Conservation (phyloP, 106 monocot genomes). For the Dioscorea zingiberensis region DNA sequence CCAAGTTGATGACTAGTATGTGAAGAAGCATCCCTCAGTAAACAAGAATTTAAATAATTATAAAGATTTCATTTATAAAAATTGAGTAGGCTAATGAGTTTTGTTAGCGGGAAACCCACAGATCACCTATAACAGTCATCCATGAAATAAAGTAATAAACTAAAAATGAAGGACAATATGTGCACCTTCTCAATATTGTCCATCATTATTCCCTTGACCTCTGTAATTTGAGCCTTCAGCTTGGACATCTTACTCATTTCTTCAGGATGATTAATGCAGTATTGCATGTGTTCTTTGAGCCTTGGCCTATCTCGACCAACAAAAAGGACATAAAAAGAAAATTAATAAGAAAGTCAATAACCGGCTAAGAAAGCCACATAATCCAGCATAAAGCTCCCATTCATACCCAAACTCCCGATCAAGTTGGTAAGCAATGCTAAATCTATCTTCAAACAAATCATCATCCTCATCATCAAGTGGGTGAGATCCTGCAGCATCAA, state of each 20-base stretch:
- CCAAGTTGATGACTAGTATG: no score
- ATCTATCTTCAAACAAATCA: slow-evolving; percentile 85
- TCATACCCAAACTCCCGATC: slow-evolving; percentile 93
- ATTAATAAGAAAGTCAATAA: neutral
- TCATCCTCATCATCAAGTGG: slow-evolving; percentile 82
- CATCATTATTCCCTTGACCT: slow-evolving; percentile 99
- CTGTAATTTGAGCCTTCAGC: slow-evolving; percentile 82
- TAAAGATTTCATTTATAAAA: neutral
- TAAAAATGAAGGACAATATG: neutral
- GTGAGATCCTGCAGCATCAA: slow-evolving; percentile 43
- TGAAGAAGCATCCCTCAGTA: no score
- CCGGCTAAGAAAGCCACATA: neutral
- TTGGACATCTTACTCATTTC: slow-evolving; percentile 91
- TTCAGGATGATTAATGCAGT: slow-evolving; percentile 79
- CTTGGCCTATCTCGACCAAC: slow-evolving; percentile 45
- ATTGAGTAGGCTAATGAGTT: neutral
- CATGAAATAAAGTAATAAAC: no score
- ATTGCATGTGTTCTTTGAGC: slow-evolving; percentile 91
- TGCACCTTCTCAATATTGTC: slow-evolving; percentile 94
- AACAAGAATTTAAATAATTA: neutral
- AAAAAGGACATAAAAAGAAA: neutral
- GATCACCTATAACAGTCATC: no score
- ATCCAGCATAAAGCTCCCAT: neutral
- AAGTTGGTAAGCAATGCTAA: slow-evolving; percentile 83
- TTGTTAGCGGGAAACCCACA: neutral